Evolutionary conservation across 148 eudicot species (phyloP), one percentile per base, ranked within the genome.

Genomic region (Simmondsia chinensis): DNA sequence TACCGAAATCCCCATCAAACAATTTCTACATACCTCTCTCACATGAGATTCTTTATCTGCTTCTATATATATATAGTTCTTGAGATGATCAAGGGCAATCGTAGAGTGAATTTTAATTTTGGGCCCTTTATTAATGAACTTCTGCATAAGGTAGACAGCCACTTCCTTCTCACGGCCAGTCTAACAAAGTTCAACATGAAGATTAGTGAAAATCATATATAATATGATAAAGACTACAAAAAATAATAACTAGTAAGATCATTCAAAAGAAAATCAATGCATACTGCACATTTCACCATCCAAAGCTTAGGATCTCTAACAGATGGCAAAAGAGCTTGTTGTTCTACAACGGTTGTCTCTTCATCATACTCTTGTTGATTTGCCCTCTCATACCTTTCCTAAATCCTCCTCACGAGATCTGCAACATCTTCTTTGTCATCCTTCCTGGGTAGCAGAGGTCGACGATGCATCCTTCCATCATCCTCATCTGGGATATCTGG

Each of bases 241-340:
- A 3, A 32, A 15, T 11, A n/a, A 12, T 2, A 52, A 7, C 28
- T 9, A 25, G 9, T 19, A 28, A 7, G 1, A 26, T 2, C 6
- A 7, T 3, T 3, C 0, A 11, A 18, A 27, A 16, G 29, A 14
- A 33, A 10, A 10, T 2, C 19, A 5, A 5, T 28, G 9, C 75
- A 43, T 83, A 88, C 97, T 82, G 80, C 76, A 57, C 94, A 83
- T 71, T 84, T 88, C 18, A 84, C 94, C 97, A 83, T 69, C 91
- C 94, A 88, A 2, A 88, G 60, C 57, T 88, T 88, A 9, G 94
- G 84, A 60, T 88, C 97, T 46, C 76, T 60, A 8, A 84, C 82
- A 26, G 82, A 78, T 18, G 94, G 97, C 56, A 83, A 50, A 33
- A 80, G 70, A 51, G 82, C 72, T 61, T 83, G 91, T 39, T 88